phyloP scores from a whole-genome alignment of 2,329 filamentous ascomycete genomes.

The Phyllosticta citriasiana region DNA sequence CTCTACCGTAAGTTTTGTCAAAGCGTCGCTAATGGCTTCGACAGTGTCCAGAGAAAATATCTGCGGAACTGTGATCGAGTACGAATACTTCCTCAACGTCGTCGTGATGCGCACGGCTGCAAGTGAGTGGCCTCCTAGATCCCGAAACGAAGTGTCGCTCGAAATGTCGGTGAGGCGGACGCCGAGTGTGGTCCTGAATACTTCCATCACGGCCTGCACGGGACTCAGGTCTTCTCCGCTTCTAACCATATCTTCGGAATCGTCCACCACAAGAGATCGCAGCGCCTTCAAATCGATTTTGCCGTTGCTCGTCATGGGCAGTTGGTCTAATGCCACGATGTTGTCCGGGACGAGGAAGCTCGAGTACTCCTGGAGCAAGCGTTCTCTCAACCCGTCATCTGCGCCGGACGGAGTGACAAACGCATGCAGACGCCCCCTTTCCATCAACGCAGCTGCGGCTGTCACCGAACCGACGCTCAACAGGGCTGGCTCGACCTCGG shows the following conservation, averaged over 20 bases:
- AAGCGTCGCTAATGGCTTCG: neutral
- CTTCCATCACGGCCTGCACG: neutral
- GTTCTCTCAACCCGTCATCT: neutral
- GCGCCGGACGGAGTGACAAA: neutral
- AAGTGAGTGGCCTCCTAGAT: neutral
- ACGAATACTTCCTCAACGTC: neutral
- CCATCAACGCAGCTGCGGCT: neutral
- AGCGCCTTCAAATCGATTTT: slow-evolving; percentile 6
- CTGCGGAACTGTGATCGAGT: neutral
- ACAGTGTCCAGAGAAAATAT: neutral
- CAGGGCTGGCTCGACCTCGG: slow-evolving; percentile 18
- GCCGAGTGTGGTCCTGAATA: neutral
- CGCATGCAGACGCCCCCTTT: neutral
- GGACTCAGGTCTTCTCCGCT: neutral
- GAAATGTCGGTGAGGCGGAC: neutral
- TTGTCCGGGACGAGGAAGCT: slow-evolving; percentile 3
- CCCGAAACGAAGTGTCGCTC: neutral
- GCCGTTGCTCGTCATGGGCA: neutral
- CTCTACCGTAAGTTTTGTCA: neutral
- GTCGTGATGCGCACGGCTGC: neutral
- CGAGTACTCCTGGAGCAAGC: neutral
- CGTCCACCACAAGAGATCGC: neutral
- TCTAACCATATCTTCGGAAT: neutral
- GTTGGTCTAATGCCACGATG: neutral
- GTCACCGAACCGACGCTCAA: neutral